These are phyloP conservation scores for Plantago coronopus DNA, from an alignment of 305 asterid species.

Conservation along the genomic window DNA sequence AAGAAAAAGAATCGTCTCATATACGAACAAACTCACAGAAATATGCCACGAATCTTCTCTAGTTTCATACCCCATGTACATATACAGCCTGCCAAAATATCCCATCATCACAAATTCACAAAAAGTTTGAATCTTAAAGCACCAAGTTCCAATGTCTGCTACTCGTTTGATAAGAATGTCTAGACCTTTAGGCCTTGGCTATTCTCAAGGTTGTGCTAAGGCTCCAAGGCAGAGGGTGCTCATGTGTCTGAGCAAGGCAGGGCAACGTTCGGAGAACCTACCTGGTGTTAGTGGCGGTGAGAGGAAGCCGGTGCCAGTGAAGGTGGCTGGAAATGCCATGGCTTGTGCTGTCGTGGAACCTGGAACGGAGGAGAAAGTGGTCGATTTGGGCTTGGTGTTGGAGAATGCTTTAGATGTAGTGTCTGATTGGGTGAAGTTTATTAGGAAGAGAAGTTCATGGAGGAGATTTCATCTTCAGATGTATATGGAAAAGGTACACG, in stretches of 20 bases:
- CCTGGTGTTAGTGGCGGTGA: constrained; percentile 10
- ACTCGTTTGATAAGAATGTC: constrained; percentile 39
- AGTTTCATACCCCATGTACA: constrained; percentile 16
- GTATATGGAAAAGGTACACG: constrained; percentile 55
- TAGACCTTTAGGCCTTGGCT: constrained; percentile 27
- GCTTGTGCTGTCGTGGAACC: constrained; percentile 32
- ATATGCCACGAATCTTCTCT: constrained; percentile 57
- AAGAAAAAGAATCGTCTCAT: constrained; percentile 15
- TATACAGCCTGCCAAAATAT: constrained; percentile 16
- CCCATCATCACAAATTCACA: constrained; percentile 5
- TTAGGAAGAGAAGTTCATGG: constrained; percentile 34
- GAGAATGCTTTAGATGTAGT: constrained; percentile 23
- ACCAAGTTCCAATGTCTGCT: constrained; percentile 36
- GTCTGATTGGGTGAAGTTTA: constrained; percentile 26
- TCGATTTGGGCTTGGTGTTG: constrained; percentile 31
- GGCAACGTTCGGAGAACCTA: constrained; percentile 19
- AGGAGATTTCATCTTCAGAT: constrained; percentile 46
- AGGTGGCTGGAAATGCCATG: constrained; percentile 28
- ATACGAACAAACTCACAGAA: constrained; percentile 24
- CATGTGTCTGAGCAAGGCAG: constrained; percentile 28
- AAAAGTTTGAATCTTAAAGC: neutral
- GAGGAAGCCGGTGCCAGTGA: constrained; percentile 27
- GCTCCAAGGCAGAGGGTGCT: constrained; percentile 22
- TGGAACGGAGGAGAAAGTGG: constrained; percentile 27
- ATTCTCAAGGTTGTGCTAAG: too few species aligned